Evolutionary conservation across 257 asterid species (phyloP).

Genomic region (Thymus mandschuricus): DNA sequence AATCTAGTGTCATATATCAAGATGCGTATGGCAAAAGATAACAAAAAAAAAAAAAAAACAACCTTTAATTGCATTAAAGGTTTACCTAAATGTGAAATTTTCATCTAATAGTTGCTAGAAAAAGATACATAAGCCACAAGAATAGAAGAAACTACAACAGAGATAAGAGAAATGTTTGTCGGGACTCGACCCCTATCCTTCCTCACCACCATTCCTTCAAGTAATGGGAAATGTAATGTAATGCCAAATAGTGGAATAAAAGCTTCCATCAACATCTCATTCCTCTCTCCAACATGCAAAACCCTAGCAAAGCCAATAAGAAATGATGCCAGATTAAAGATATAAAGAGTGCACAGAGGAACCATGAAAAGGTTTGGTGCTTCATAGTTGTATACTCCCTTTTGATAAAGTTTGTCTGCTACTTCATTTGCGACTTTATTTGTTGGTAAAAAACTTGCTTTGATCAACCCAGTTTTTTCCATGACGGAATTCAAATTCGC

Average conservation of each 20-base stretch:
- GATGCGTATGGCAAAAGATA: too few relatives aligned
- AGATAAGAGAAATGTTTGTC: conserved; percentile 24
- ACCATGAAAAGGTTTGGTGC: conserved; percentile 46
- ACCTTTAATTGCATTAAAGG: not conserved
- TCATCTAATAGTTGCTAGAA: too few relatives aligned
- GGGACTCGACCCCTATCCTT: conserved; percentile 56
- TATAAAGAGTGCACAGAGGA: conserved; percentile 58
- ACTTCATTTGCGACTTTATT: conserved; percentile 56
- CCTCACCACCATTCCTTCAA: conserved; percentile 74
- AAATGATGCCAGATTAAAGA: conserved; percentile 48
- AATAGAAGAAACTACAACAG: conserved; percentile 28
- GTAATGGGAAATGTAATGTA: conserved; percentile 48
- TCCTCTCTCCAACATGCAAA: not conserved
- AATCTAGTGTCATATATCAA: not conserved
- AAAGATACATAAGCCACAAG: conserved; percentile 27
- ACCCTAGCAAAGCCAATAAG: conserved; percentile 39
- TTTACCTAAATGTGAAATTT: too few relatives aligned
- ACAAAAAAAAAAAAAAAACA: not conserved
- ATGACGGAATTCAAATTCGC: conserved; percentile 49
- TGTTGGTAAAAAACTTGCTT: conserved; percentile 64
- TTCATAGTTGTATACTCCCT: conserved; percentile 56
- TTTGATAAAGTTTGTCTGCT: conserved; percentile 38
- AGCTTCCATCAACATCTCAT: conserved; percentile 43
- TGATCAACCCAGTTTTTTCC: conserved; percentile 44
- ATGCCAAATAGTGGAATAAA: conserved; percentile 45